These are phyloP conservation scores for Paralagenidium karlingii DNA, from an alignment of 352 stramenopile species.

Conservation along the genomic window DNA sequence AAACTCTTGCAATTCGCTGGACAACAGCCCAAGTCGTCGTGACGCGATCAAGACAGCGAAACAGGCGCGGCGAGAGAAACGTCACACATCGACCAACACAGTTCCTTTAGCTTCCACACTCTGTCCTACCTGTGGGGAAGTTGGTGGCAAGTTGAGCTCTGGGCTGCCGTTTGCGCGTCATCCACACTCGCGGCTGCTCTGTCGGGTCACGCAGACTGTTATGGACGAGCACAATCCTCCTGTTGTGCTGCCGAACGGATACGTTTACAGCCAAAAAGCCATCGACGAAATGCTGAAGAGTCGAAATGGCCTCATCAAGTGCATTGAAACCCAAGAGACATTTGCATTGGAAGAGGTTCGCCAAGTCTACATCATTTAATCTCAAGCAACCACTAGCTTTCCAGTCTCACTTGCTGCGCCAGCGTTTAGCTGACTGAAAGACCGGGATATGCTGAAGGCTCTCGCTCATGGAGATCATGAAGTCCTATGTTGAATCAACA, in stretches of 20 bases:
- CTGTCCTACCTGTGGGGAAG: constrained; percentile 66
- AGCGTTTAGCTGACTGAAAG: constrained; percentile 21
- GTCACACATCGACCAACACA: too few relatives aligned
- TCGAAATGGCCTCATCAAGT: constrained; percentile 38
- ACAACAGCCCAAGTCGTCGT: too few relatives aligned
- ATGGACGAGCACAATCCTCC: constrained; percentile 83
- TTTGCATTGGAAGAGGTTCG: constrained; percentile 49
- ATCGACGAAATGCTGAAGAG: constrained; percentile 37
- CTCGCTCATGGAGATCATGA: constrained; percentile 66
- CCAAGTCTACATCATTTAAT: constrained; percentile 71
- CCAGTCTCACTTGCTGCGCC: too few relatives aligned
- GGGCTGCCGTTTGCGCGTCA: constrained; percentile 64
- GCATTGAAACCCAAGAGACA: constrained; percentile 53
- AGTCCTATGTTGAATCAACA: constrained; percentile 28
- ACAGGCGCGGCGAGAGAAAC: too few relatives aligned
- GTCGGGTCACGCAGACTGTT: constrained; percentile 56
- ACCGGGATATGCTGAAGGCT: constrained; percentile 65
- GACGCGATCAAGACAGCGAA: too few relatives aligned
- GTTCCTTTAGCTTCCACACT: constrained; percentile 17
- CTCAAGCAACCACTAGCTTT: too few relatives aligned
- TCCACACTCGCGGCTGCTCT: constrained; percentile 72
- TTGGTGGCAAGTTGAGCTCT: constrained; percentile 42
- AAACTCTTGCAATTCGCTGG: too few relatives aligned
- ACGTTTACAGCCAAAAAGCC: constrained; percentile 69
- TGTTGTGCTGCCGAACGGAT: constrained; percentile 65